Evolutionary conservation across 306 rosid species (phyloP).

Genomic region (Lathyrus oleraceus): DNA sequence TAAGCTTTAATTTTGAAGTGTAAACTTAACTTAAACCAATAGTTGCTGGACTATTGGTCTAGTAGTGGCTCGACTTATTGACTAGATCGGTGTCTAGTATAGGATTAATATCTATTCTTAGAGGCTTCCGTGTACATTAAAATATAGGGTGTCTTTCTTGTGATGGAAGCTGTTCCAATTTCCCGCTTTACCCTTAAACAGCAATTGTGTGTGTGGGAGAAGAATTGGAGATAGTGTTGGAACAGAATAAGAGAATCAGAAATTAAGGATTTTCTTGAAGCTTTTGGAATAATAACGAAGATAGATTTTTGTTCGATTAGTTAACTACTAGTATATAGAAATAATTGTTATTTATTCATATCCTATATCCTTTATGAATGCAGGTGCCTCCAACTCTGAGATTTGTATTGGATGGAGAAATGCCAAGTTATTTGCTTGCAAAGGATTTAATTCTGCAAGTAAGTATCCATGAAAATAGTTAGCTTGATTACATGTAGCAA

Average conservation of each 20-base stretch:
- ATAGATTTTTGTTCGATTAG: slow-evolving; percentile 11
- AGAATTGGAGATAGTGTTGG: neutral
- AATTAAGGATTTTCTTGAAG: slow-evolving; percentile 3
- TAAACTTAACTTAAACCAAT: neutral
- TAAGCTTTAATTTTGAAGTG: neutral
- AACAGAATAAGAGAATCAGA: neutral
- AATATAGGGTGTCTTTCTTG: neutral
- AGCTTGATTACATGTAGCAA: slow-evolving; percentile 22
- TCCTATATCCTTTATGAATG: slow-evolving; percentile 15
- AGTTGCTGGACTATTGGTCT: neutral
- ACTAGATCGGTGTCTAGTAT: neutral
- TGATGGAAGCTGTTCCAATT: neutral
- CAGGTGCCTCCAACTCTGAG: slow-evolving; percentile 93
- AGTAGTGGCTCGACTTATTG: neutral
- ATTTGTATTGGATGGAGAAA: slow-evolving; percentile 89
- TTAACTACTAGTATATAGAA: neutral
- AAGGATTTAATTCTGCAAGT: slow-evolving; percentile 95
- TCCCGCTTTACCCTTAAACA: neutral
- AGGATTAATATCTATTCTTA: neutral
- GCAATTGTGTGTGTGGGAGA: neutral
- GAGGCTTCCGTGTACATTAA: neutral
- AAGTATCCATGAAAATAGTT: slow-evolving; percentile 28
- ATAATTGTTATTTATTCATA: slow-evolving; percentile 8
- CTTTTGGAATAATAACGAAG: neutral
- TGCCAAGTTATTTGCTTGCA: slow-evolving; percentile 91